phyloP scores from a whole-genome alignment of 1,139 yeast species.

The Yamadazyma friedrichii region DNA sequence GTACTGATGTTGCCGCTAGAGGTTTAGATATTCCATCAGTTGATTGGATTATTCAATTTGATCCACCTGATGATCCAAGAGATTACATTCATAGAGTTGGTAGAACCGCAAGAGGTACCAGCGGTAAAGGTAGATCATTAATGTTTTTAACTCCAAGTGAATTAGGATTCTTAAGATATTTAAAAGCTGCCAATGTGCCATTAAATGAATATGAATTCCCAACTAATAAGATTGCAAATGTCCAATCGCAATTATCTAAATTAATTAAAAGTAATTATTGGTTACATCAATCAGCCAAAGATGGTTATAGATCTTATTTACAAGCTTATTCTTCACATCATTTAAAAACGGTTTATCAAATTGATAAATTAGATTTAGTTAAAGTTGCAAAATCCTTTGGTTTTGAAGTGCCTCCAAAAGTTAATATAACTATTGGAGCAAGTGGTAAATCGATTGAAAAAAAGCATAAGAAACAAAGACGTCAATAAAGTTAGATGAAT shows the following conservation, averaged over 20 bases:
- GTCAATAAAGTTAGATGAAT: conserved; percentile 19
- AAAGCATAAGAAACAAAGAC: conserved; percentile 50
- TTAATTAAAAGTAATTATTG: conserved; percentile 88
- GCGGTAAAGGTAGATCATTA: conserved; percentile 88
- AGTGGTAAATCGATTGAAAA: conserved; percentile 67
- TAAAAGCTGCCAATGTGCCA: conserved; percentile 96
- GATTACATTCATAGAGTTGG: conserved; percentile 98
- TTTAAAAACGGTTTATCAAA: conserved; percentile 91
- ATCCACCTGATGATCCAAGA: conserved; percentile 99
- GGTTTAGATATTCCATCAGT: conserved; percentile 97
- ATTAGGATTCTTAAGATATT: conserved; percentile 88
- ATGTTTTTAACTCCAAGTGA: conserved; percentile 95
- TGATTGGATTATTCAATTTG: conserved; percentile 96
- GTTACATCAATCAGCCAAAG: conserved; percentile 94
- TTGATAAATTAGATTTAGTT: conserved; percentile 88
- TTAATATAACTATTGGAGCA: conserved; percentile 91
- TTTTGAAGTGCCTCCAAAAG: conserved; percentile 94
- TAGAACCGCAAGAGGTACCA: conserved; percentile 94
- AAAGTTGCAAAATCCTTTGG: conserved; percentile 97
- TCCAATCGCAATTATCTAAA: conserved; percentile 89
- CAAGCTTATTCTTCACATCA: conserved; percentile 98
- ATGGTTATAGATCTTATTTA: conserved; percentile 92
- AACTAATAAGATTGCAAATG: conserved; percentile 87
- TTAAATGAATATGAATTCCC: conserved; percentile 97
- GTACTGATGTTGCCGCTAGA: conserved; percentile 98